A percentile compares a stretch with the other conserved stretches of the same genome.
Evolutionary conservation across 2,329 filamentous ascomycete species (phyloP).

Genomic region (Chalara sp.): DNA sequence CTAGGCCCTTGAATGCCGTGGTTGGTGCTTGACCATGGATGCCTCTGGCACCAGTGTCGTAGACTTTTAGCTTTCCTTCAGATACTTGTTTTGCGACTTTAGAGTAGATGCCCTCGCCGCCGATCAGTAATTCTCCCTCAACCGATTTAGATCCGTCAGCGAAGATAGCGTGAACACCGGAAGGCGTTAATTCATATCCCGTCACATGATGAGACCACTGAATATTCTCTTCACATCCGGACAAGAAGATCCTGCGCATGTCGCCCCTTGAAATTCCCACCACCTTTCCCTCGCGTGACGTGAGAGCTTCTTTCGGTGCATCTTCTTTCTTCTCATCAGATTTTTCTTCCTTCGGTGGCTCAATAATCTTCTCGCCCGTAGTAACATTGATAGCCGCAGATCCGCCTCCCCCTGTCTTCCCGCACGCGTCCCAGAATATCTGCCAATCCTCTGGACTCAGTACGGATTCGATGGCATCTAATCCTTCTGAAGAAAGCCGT

Average conservation of each 20-base stretch:
- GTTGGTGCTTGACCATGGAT: constrained; percentile 61
- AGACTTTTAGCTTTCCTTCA: constrained; percentile 50
- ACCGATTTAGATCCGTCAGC: constrained; percentile 51
- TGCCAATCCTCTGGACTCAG: constrained; percentile 41
- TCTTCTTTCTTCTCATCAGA: constrained; percentile 4
- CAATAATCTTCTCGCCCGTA: constrained; percentile 39
- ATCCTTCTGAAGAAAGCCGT: constrained; percentile 47
- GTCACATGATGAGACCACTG: constrained; percentile 49
- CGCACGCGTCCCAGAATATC: constrained; percentile 52
- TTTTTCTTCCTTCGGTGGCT: constrained; percentile 9
- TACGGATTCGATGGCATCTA: constrained; percentile 54
- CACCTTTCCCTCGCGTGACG: constrained; percentile 49
- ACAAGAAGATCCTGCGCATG: constrained; percentile 52
- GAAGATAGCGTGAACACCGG: constrained; percentile 51
- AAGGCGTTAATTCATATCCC: constrained; percentile 48
- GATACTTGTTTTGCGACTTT: constrained; percentile 53
- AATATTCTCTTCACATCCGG: constrained; percentile 47
- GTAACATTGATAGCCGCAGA: constrained; percentile 44
- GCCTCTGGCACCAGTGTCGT: constrained; percentile 55
- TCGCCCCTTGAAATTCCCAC: constrained; percentile 57
- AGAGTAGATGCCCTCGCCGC: constrained; percentile 57
- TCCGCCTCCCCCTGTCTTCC: constrained; percentile 52
- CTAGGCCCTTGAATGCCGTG: constrained; percentile 52
- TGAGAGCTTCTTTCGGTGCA: constrained; percentile 26
- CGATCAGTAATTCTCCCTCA: constrained; percentile 53